phyloP scores from a whole-genome alignment of 208 protist species.

The Trichomonas tenax region DNA sequence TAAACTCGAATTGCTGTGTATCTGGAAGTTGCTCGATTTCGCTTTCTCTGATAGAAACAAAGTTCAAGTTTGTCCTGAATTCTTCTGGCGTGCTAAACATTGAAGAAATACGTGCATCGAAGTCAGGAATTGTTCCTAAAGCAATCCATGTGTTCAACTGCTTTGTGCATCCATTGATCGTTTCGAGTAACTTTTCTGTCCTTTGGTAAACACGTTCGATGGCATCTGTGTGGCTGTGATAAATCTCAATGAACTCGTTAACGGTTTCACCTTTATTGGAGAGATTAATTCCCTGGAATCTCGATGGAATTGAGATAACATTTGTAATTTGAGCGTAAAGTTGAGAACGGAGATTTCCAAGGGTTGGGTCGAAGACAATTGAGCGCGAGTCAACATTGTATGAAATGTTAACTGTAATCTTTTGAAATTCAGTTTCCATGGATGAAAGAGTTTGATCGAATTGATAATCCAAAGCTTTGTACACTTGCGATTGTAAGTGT shows the following conservation, averaged over 20 bases:
- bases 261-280: neutral
- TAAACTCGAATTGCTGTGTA: neutral
- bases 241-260: neutral
- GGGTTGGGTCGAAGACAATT: neutral
- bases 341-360: neutral
- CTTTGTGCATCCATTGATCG: neutral
- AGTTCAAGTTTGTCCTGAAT: neutral
- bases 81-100: neutral
- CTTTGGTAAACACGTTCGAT: neutral
- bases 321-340: neutral
- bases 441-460: neutral
- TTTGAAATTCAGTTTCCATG: conserved; percentile 11
- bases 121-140: neutral
- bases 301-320: neutral
- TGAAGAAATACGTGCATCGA: neutral
- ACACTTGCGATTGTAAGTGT: neutral
- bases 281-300: neutral
- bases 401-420: neutral
- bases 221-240: neutral
- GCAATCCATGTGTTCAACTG: neutral
- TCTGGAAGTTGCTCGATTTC: conserved; percentile 12
- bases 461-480: conserved; percentile 11
- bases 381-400: neutral
- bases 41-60: neutral
- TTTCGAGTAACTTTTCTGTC: neutral